Conservation (phyloP, 768 basidiomycete genomes). For the Termitomyces sp. region DNA sequence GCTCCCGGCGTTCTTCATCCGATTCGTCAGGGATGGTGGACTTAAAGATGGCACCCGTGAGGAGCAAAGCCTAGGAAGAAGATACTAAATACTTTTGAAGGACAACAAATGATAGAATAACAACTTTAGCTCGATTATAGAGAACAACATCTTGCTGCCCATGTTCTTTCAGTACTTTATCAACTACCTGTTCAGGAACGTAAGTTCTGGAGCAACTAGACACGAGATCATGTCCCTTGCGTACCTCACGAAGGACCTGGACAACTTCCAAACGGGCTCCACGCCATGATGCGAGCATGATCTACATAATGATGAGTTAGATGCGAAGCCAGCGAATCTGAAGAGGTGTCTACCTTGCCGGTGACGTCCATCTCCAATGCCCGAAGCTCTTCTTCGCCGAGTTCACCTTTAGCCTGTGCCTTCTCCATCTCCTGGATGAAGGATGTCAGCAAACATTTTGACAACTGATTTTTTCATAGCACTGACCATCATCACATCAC, state of each 20-base stretch:
- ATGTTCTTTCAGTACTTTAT: slow-evolving; percentile 80
- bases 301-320: slow-evolving; percentile 33
- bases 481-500: slow-evolving; percentile 61
- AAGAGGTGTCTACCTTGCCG: slow-evolving; percentile 59
- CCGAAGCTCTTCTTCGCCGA: slow-evolving; percentile 78
- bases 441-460: not conserved
- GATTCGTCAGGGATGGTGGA: slow-evolving; percentile 79
- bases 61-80: slow-evolving; percentile 62
- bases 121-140: slow-evolving; percentile 80
- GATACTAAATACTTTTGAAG: not conserved
- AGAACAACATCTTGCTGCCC: slow-evolving; percentile 65
- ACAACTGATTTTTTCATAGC: not conserved
- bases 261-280: slow-evolving; percentile 94
- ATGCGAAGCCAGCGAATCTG: not conserved
- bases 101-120: slow-evolving; percentile 4
- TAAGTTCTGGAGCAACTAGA: not conserved
- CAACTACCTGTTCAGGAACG: slow-evolving; percentile 49
- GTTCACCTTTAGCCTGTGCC: slow-evolving; percentile 83
- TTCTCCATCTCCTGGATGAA: slow-evolving; percentile 72
- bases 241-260: slow-evolving; percentile 73
- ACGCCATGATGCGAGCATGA: slow-evolving; percentile 96
- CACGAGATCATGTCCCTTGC: not conserved
- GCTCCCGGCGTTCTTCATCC: slow-evolving; percentile 89
- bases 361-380: slow-evolving; percentile 91
- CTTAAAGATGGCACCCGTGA: slow-evolving; percentile 90